These are phyloP conservation scores for Neofusicoccum ribis DNA, from an alignment of 2,329 filamentous ascomycete species.

Conservation along the genomic window DNA sequence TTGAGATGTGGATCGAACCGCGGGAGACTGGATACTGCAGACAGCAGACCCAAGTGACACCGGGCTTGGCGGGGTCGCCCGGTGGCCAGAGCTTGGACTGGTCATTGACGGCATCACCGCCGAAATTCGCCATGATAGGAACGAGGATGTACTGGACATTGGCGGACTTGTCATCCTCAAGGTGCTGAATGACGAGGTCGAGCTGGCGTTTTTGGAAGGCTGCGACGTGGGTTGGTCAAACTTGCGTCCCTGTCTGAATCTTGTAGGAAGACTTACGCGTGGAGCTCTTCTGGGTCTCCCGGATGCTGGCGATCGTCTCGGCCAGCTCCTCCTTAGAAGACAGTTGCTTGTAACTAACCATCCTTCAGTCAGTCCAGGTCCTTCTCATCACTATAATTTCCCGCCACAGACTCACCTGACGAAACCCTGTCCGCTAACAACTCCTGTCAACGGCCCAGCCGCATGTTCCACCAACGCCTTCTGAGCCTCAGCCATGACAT, in stretches of 20 bases:
- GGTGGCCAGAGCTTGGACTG: not conserved
- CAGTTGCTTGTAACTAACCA: slow-evolving; percentile 12
- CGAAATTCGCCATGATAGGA: not conserved
- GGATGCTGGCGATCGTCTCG: slow-evolving; percentile 12
- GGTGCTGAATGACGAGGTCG: slow-evolving; percentile 17
- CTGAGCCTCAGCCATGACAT: slow-evolving; percentile 9
- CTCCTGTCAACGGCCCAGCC: not conserved
- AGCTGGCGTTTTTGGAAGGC: slow-evolving; percentile 19
- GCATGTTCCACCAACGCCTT: not conserved
- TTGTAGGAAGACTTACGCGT: not conserved
- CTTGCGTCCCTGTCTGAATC: not conserved
- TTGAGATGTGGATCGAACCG: not conserved
- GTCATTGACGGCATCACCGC: not conserved
- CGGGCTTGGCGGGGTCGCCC: not conserved
- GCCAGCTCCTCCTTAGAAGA: not conserved
- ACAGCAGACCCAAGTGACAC: not conserved
- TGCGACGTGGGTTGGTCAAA: not conserved
- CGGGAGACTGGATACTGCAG: slow-evolving; percentile 7
- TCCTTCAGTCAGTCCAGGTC: not conserved
- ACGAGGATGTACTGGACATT: slow-evolving; percentile 14
- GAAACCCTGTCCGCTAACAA: slow-evolving; percentile 19
- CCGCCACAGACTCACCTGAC: not conserved
- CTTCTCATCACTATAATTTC: too few relatives aligned
- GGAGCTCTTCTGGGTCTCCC: slow-evolving; percentile 2
- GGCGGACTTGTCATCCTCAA: slow-evolving; percentile 1